Evolutionary conservation across 768 basidiomycete genomes (phyloP), one percentile per base, ranked within the genome.

Genomic region (Lactarius quietus): DNA sequence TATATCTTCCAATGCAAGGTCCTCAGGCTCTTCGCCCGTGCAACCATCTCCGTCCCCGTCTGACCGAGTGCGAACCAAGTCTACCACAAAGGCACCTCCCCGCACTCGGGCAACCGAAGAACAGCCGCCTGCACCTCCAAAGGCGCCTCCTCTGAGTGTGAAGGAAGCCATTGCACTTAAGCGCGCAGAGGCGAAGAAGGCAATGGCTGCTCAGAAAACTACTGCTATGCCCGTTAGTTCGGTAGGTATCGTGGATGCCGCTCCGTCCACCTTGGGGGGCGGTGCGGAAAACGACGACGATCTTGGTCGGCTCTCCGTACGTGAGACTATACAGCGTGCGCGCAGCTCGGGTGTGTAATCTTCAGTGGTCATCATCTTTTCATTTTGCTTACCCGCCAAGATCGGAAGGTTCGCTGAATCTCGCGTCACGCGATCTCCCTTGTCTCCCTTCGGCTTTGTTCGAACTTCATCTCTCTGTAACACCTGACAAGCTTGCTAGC

Each of bases 161-260:
- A 86, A 86, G 70, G 92, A 92, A 67, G 88, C 86, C 17, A 92
- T 93, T 72, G 91, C 91, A 2, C 77, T 90, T 53, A 90, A 84
- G 67, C 81, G 91, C 51, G 90, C 91, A 0, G 88, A 92, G 71
- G 89, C 86, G 0, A 91, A 87, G 77, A 92, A 90, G 71, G 77
- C 80, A 3, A 61, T 68, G 8, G 43, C 66, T 55, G 61, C 60
- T 74, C 65, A 66, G 51, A 78, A 57, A 39, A 33, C 62, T n/a
- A 69, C 69, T 1, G 59, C 69, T 17, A 69, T 63, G 5, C 68
- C 61, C 26, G 74, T 73, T 28, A 74, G 74, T 10, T 69, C 78
- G 9, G 76, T 74, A 14, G 75, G 73, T 23, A 70, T 86, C 43
- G 85, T 85, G 69, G 84, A 88, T 66, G 79, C 80, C 17, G 70